These are phyloP conservation scores for Aspergillus luchuensis DNA, from an alignment of 2,329 filamentous ascomycete species.

Conservation along the genomic window DNA sequence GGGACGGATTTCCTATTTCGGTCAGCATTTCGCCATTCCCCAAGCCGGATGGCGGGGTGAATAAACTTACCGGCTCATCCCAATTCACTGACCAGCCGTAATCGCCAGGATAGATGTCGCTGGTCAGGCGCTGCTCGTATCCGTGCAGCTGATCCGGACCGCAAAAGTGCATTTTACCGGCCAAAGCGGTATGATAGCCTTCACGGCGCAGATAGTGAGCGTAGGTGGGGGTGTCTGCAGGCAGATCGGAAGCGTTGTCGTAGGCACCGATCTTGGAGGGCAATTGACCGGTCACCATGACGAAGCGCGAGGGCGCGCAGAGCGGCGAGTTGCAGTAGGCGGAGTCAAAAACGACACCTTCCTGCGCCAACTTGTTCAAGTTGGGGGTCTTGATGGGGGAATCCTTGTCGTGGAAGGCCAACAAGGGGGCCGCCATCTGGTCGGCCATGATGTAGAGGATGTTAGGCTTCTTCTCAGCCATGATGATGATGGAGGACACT, in stretches of 20 bases:
- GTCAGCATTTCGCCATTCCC: constrained; percentile 14
- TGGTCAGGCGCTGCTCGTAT: constrained; percentile 89
- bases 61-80: constrained; percentile 70
- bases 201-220: constrained; percentile 84
- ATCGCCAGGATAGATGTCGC: constrained; percentile 92
- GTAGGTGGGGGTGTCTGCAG: constrained; percentile 84
- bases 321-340: constrained; percentile 94
- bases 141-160: constrained; percentile 88
- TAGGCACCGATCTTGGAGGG: constrained; percentile 90
- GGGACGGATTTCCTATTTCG: constrained; percentile 57
- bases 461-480: constrained; percentile 62
- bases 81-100: constrained; percentile 95
- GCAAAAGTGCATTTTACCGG: constrained; percentile 97
- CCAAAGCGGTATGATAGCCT: constrained; percentile 86
- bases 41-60: background rate
- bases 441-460: constrained; percentile 96
- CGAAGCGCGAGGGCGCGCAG: constrained; percentile 89
- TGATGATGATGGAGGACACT: constrained; percentile 20
- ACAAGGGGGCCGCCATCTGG: constrained; percentile 84
- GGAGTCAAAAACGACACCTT: constrained; percentile 86
- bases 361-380: constrained; percentile 77
- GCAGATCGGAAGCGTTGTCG: constrained; percentile 85
- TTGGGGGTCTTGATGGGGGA: constrained; percentile 92
- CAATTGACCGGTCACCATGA: constrained; percentile 88
- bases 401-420: constrained; percentile 87